Evolutionary conservation across 2,329 filamentous ascomycete species (phyloP).

Genomic region (Paecilomyces variotii): DNA sequence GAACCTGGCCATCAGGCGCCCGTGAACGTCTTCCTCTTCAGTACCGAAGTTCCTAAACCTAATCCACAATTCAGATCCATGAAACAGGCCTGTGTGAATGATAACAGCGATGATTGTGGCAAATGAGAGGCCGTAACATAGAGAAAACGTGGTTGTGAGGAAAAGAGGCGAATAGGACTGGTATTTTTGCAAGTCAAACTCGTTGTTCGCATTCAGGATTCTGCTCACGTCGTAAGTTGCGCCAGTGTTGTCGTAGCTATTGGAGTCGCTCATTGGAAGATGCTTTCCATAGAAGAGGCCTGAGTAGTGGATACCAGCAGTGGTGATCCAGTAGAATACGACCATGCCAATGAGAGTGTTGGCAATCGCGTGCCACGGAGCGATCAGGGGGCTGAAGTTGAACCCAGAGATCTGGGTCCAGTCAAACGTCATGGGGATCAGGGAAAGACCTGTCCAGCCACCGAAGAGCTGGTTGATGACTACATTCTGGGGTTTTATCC

Average conservation of each 20-base stretch:
- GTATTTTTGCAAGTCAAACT: slow-evolving; percentile 57
- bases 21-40: slow-evolving; percentile 48
- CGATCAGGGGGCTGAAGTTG: slow-evolving; percentile 59
- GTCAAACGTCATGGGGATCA: slow-evolving; percentile 68
- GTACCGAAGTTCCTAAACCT: slow-evolving; percentile 53
- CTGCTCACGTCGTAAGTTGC: slow-evolving; percentile 54
- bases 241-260: slow-evolving; percentile 65
- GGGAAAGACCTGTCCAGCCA: slow-evolving; percentile 56
- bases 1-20: slow-evolving; percentile 51
- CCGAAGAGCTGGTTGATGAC: slow-evolving; percentile 68
- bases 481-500: slow-evolving; percentile 61
- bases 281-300: slow-evolving; percentile 58
- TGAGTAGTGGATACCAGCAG: slow-evolving; percentile 56
- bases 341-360: slow-evolving; percentile 64
- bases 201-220: slow-evolving; percentile 55
- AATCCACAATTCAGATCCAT: slow-evolving; percentile 58
- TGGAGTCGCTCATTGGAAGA: slow-evolving; percentile 61
- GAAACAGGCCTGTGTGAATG: slow-evolving; percentile 60
- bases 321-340: slow-evolving; percentile 55
- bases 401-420: slow-evolving; percentile 67
- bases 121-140: slow-evolving; percentile 64
- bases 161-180: slow-evolving; percentile 54
- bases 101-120: slow-evolving; percentile 62
- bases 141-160: slow-evolving; percentile 62
- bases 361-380: slow-evolving; percentile 66